These are phyloP conservation scores for Ceratocystis cubensis DNA, from an alignment of 2,329 filamentous ascomycete species.

Conservation along the genomic window DNA sequence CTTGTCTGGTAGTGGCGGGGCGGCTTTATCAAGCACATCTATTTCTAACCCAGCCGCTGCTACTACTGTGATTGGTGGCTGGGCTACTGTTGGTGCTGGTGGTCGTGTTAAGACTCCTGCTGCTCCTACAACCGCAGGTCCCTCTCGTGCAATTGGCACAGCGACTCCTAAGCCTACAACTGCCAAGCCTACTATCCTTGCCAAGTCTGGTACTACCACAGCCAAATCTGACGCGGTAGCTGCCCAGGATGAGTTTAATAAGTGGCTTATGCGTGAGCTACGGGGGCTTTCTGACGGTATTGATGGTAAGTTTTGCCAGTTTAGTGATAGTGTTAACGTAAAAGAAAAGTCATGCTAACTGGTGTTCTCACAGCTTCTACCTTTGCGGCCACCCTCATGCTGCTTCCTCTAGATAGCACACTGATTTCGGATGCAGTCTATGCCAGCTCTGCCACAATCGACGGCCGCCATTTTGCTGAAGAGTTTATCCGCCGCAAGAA, in stretches of 20 bases:
- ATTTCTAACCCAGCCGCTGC: slow-evolving; percentile 76
- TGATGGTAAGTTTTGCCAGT: slow-evolving; percentile 36
- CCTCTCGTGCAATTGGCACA: slow-evolving; percentile 33
- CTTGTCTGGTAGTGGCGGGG: slow-evolving; percentile 27
- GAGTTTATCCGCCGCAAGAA: slow-evolving; percentile 90
- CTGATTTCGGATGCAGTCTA: slow-evolving; percentile 88
- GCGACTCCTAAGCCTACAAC: slow-evolving; percentile 34
- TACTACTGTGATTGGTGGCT: slow-evolving; percentile 70
- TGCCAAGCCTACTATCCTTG: slow-evolving; percentile 38
- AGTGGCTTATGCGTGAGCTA: slow-evolving; percentile 76
- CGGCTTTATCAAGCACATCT: slow-evolving; percentile 34
- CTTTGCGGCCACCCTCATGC: slow-evolving; percentile 64
- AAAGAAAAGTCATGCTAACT: slow-evolving; percentile 7
- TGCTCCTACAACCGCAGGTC: neutral
- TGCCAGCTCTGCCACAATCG: slow-evolving; percentile 72
- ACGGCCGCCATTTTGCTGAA: slow-evolving; percentile 83
- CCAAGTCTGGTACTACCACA: slow-evolving; percentile 38
- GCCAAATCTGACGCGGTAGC: slow-evolving; percentile 27
- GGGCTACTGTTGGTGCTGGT: slow-evolving; percentile 89
- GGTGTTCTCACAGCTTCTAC: slow-evolving; percentile 48
- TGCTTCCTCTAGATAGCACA: slow-evolving; percentile 62
- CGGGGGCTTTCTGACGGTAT: slow-evolving; percentile 51
- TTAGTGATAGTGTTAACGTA: slow-evolving; percentile 22
- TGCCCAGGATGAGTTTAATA: slow-evolving; percentile 84
- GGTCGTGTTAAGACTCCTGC: slow-evolving; percentile 72